Evolutionary conservation across 2,329 filamentous ascomycete genomes (phyloP).

Genomic region (Penicillium hesseltinei): DNA sequence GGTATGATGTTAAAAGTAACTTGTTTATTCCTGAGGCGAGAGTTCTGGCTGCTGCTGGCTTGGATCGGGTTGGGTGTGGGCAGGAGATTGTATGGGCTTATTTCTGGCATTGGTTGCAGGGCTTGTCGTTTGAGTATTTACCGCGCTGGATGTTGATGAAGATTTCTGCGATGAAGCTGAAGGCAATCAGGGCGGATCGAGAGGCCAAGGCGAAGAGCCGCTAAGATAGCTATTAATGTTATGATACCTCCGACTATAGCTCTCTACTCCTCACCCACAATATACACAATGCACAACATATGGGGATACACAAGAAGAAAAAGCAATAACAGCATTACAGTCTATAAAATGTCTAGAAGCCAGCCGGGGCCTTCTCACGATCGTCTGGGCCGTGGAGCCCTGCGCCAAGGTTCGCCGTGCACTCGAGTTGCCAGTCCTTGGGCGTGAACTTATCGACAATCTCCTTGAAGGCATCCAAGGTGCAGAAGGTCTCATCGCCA

Average conservation of each 20-base stretch:
- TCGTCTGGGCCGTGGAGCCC: conserved; percentile 50
- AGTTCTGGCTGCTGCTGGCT: conserved; percentile 31
- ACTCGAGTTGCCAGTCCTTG: conserved; percentile 69
- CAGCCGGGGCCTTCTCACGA: conserved; percentile 36
- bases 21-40: conserved; percentile 32
- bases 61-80: conserved; percentile 39
- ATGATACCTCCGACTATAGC: no score
- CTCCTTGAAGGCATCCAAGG: conserved; percentile 84
- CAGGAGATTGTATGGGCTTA: conserved; percentile 30
- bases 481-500: conserved; percentile 87
- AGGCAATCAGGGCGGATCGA: conserved; percentile 11
- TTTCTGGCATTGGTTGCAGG: conserved; percentile 35
- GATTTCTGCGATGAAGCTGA: conserved; percentile 10
- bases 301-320: background rate
- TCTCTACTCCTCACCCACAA: background rate
- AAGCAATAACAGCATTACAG: background rate
- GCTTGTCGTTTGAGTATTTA: conserved; percentile 17
- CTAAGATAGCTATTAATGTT: background rate
- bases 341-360: conserved; percentile 32
- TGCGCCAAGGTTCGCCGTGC: conserved; percentile 56
- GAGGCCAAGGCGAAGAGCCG: conserved; percentile 10
- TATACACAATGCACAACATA: background rate
- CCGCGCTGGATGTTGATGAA: conserved; percentile 19
- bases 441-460: conserved; percentile 92
- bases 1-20: conserved; percentile 21